phyloP scores from a whole-genome alignment of 2,329 filamentous ascomycete genomes.

The Blumeria graminis region DNA sequence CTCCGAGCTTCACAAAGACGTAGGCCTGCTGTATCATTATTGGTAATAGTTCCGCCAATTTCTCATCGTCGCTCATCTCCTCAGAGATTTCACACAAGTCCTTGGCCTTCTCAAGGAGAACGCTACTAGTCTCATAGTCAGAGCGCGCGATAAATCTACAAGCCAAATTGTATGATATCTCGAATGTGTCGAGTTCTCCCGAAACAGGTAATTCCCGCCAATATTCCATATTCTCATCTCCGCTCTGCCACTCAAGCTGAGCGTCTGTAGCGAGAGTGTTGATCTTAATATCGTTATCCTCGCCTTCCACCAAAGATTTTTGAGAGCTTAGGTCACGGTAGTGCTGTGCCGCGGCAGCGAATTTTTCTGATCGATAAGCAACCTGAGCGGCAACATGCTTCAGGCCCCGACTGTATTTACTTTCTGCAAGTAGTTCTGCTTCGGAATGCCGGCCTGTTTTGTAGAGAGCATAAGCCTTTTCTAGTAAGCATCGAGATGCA shows the following conservation, averaged over 20 bases:
- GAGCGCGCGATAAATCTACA: conserved; percentile 48
- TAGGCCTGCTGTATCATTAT: conserved; percentile 58
- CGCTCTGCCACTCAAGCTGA: conserved; percentile 46
- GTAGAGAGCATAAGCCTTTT: conserved; percentile 65
- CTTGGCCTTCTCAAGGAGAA: conserved; percentile 44
- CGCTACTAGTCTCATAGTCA: conserved; percentile 36
- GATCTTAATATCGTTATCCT: conserved; percentile 53
- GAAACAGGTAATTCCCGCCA: conserved; percentile 25
- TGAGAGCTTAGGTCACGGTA: conserved; percentile 33
- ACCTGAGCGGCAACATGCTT: conserved; percentile 37
- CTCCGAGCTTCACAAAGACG: conserved; percentile 41
- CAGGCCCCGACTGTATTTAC: conserved; percentile 9
- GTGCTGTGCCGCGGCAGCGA: conserved; percentile 36
- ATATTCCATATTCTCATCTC: conserved; percentile 11
- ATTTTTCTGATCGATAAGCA: conserved; percentile 52
- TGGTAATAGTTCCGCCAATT: conserved; percentile 46
- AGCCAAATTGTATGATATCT: conserved; percentile 60
- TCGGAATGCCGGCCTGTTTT: conserved; percentile 47
- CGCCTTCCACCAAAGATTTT: conserved; percentile 24
- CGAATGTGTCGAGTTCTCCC: conserved; percentile 50
- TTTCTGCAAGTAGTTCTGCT: conserved; percentile 22
- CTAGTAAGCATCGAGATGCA: conserved; percentile 35
- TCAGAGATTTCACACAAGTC: conserved; percentile 50
- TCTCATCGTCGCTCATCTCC: conserved; percentile 50
- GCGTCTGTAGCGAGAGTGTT: conserved; percentile 50